Percentiles rank a stretch among this genome's conserved stretches.
phyloP scores from a whole-genome alignment of 1,284 basidiomycete species.

The Leccinum proliferum region DNA sequence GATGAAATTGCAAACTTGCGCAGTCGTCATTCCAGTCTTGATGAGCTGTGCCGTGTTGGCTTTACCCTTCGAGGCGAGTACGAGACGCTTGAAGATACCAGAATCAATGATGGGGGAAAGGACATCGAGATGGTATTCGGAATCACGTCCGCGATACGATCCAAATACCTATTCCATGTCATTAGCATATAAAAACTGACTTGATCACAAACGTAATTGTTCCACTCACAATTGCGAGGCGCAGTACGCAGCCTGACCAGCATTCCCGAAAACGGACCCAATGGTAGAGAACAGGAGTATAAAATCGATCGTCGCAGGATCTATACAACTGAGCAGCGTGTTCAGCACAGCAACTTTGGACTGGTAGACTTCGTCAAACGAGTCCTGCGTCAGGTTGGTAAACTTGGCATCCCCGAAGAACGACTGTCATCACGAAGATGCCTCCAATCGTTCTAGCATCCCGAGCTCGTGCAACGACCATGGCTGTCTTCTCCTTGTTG shows the following conservation, averaged over 20 bases:
- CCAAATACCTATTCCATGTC: slow-evolving; percentile 20
- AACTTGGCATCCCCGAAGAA: slow-evolving; percentile 29
- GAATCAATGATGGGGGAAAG: slow-evolving; percentile 31
- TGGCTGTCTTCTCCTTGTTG: slow-evolving; percentile 14
- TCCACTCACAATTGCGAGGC: slow-evolving; percentile 24
- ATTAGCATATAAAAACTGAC: slow-evolving; percentile 2
- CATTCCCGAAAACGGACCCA: slow-evolving; percentile 30
- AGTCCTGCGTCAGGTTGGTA: slow-evolving; percentile 29
- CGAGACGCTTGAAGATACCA: slow-evolving; percentile 28
- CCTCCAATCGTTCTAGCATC: slow-evolving; percentile 21
- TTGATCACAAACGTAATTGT: neutral
- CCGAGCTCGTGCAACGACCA: slow-evolving; percentile 19
- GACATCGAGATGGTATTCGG: slow-evolving; percentile 30
- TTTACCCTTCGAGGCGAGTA: slow-evolving; percentile 21
- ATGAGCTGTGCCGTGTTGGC: slow-evolving; percentile 27
- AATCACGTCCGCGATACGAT: slow-evolving; percentile 23
- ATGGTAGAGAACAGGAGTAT: slow-evolving; percentile 29
- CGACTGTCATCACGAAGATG: slow-evolving; percentile 29
- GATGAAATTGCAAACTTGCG: slow-evolving; percentile 29
- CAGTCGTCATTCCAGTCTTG: slow-evolving; percentile 29
- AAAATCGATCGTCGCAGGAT: slow-evolving; percentile 27
- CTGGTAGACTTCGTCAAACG: slow-evolving; percentile 28
- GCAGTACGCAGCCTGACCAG: slow-evolving; percentile 30
- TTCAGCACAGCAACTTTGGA: slow-evolving; percentile 28
- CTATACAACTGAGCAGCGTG: slow-evolving; percentile 19